Evolutionary conservation across 2,329 filamentous ascomycete genomes (phyloP), one percentile per base, ranked within the genome.

Genomic region (Teratosphaeria viscida): DNA sequence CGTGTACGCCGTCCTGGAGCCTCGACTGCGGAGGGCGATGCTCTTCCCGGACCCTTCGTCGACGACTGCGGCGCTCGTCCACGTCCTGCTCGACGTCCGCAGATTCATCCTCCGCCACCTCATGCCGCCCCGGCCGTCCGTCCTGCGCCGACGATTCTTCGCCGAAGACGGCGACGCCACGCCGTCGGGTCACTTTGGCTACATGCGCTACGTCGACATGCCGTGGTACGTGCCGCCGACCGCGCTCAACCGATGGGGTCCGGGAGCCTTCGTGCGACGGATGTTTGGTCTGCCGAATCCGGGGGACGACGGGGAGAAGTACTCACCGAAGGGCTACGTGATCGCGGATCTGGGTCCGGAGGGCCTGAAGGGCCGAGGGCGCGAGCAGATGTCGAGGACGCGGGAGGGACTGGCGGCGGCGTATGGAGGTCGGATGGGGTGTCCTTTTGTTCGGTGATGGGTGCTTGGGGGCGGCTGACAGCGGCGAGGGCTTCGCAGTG

Each of bases 321-420:
- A 77, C 63, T 71, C 72, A 60, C 78, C 80, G 0, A 66, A 77
- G 56, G 82, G 82, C 0, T 86, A 84, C 65, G 64, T 76, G 2
- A 78, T 83, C 53, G 75, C 79, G 23, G 83, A 89, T 55, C 71
- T 89, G 19, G 88, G 88, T 0, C 88, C 88, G 0, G 75, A 71
- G 57, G 76, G 74, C 55, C 78, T 82, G 57, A 76, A 80, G 63
- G 79, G 78, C 1, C 75, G 77, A 57, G 80, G 80, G 1, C 59
- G 60, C 26, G 63, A 65, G 8, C 66, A 72, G 54, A 70, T 71
- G 57, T 47, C 43, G 3, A n/a, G 19, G 16, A 47, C 43, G 12
- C 14, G 43, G 19, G 14, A 19, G 16, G 19, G n/a, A 47, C 19
- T 47, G n/a, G 43, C 35, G 35, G 11, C 35, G 11, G 11, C 35